phyloP scores from a whole-genome alignment of 2,329 filamentous ascomycete genomes.

The Cephalotrichum gorgonifer region DNA sequence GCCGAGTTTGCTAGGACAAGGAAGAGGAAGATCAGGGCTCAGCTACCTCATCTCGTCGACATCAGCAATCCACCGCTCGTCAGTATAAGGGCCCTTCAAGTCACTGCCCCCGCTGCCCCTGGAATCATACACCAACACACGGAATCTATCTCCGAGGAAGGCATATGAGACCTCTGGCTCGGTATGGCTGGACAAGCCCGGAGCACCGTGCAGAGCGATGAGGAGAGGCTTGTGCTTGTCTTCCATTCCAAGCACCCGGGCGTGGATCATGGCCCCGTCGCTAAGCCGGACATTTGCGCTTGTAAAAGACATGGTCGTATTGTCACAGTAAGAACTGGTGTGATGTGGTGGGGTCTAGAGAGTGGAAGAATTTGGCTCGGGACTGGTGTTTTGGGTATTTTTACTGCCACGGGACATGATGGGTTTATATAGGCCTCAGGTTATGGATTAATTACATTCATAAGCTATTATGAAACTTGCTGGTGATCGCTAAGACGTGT shows the following conservation, averaged over 20 bases:
- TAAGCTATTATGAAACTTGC: no score
- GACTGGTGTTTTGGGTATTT: no score
- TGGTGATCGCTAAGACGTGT: no score
- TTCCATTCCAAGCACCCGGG: conserved; percentile 10
- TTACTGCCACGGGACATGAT: no score
- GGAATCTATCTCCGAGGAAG: conserved; percentile 11
- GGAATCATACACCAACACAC: conserved; percentile 14
- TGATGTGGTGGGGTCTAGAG: no score
- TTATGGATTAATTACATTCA: no score
- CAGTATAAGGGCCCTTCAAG: conserved; percentile 12
- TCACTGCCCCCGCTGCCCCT: conserved; percentile 15
- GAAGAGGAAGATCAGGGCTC: no score
- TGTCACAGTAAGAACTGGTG: no score
- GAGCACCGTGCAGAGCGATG: conserved; percentile 13
- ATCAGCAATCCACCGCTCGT: conserved; percentile 14
- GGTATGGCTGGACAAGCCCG: conserved; percentile 12
- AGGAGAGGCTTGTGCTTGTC: conserved; percentile 11
- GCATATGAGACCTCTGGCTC: conserved; percentile 11
- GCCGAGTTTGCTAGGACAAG: no score
- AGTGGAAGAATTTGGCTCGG: no score
- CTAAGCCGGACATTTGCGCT: conserved; percentile 8
- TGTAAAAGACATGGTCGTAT: neutral
- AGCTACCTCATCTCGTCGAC: conserved; percentile 14
- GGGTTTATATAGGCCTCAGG: no score
- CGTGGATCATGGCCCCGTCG: conserved; percentile 12